Evolutionary conservation across 345 rosid species (phyloP).

Genomic region (Melaleuca quinquenervia): DNA sequence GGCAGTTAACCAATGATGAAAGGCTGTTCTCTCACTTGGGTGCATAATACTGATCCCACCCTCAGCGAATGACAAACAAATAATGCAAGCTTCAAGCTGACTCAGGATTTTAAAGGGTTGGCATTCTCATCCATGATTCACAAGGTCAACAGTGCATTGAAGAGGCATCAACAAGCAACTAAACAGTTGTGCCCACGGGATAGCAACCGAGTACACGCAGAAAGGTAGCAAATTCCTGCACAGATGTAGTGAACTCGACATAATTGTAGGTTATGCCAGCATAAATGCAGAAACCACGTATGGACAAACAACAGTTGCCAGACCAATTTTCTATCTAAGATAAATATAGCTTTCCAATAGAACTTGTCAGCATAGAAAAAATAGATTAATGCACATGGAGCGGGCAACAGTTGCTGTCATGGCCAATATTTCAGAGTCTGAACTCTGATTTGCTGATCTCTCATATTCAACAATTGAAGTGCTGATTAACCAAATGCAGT

Average conservation of each 20-base stretch:
- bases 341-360: background rate
- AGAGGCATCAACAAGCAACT: background rate
- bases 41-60: background rate
- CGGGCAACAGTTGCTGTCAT: background rate
- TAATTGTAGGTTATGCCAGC: background rate
- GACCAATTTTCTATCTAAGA: background rate
- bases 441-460: background rate
- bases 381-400: background rate
- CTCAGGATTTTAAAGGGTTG: background rate
- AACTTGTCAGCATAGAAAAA: background rate
- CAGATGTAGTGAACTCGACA: background rate
- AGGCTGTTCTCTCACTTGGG: background rate
- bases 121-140: background rate
- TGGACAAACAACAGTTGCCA: background rate
- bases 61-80: background rate
- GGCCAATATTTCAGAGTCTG: background rate
- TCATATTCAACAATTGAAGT: background rate
- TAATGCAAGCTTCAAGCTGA: background rate
- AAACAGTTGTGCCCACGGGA: slow-evolving; percentile 22
- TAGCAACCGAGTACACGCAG: slow-evolving; percentile 63
- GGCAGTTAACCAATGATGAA: background rate
- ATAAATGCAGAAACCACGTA: background rate
- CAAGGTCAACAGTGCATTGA: background rate
- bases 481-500: background rate
- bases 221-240: slow-evolving; percentile 55